Evolutionary conservation across 2,329 filamentous ascomycete species (phyloP).

Genomic region (Colletotrichum melonis): DNA sequence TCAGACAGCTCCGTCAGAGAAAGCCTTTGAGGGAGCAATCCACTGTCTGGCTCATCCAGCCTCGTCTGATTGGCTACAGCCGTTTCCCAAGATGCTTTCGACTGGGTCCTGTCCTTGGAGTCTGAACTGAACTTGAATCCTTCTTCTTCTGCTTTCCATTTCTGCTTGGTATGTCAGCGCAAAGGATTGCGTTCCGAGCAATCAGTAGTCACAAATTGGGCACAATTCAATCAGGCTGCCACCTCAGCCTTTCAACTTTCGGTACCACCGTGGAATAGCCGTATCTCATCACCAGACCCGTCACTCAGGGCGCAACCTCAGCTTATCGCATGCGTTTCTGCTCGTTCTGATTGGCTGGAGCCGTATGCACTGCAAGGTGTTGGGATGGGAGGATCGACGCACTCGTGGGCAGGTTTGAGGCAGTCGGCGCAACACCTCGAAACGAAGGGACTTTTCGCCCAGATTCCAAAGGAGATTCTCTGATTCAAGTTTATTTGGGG

Average conservation of each 20-base stretch:
- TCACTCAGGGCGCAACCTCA: background rate
- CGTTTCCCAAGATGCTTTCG: background rate
- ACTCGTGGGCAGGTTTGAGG: slow-evolving; percentile 15
- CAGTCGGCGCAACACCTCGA: slow-evolving; percentile 26
- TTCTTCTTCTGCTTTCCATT: background rate
- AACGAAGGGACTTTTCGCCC: slow-evolving; percentile 1
- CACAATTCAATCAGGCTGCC: background rate
- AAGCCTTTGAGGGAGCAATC: background rate
- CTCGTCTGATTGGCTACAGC: slow-evolving; percentile 13
- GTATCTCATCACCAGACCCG: background rate
- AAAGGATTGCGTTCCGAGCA: background rate
- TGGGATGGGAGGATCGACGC: background rate
- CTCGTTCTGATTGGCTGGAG: no score
- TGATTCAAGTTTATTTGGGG: background rate
- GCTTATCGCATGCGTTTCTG: background rate
- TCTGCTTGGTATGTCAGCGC: background rate
- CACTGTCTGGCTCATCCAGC: slow-evolving; percentile 11
- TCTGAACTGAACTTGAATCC: background rate
- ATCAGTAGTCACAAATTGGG: background rate
- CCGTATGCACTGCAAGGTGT: background rate
- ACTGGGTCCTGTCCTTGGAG: slow-evolving; percentile 7
- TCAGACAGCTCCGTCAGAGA: slow-evolving; percentile 7
- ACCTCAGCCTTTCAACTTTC: background rate
- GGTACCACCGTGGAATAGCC: background rate
- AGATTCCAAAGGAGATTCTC: background rate